Evolutionary conservation across 331 rosid genomes (phyloP).

Genomic region (Rosa hybrid): DNA sequence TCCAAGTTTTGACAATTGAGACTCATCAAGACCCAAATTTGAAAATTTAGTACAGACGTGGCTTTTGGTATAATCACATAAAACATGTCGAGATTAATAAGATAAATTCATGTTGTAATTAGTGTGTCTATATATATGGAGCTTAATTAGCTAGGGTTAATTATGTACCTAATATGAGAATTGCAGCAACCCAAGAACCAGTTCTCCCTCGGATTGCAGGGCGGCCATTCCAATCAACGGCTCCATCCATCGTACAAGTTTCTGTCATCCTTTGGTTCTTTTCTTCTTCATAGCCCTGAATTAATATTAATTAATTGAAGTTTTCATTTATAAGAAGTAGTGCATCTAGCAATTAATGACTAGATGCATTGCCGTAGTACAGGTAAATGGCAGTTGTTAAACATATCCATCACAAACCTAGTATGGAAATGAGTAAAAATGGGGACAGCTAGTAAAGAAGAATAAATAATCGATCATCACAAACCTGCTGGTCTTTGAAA

Average conservation of each 20-base stretch:
- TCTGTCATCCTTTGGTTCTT: slow-evolving; percentile 21
- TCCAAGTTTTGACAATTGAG: neutral
- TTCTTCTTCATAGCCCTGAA: slow-evolving; percentile 30
- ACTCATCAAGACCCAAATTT: neutral
- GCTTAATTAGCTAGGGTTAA: neutral
- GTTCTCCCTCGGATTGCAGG: slow-evolving; percentile 52
- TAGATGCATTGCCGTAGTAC: neutral
- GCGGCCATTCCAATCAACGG: slow-evolving; percentile 53
- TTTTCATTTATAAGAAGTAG: neutral
- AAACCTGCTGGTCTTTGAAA: slow-evolving; percentile 30
- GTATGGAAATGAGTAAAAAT: neutral
- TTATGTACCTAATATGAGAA: slow-evolving; percentile 58
- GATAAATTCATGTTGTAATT: neutral
- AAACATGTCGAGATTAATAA: neutral
- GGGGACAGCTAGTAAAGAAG: neutral
- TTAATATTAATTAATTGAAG: neutral
- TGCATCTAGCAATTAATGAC: neutral
- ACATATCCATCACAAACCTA: neutral
- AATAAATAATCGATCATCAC: neutral
- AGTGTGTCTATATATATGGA: neutral
- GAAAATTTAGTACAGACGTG: neutral
- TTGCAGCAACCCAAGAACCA: slow-evolving; percentile 62
- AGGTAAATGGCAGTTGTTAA: no score
- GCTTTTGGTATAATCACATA: neutral
- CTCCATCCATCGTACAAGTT: slow-evolving; percentile 52